Percentiles rank a stretch among this genome's conserved stretches.
These are phyloP conservation scores for Schizophyllum amplum DNA, from an alignment of 1,284 basidiomycete genomes.

Conservation along the genomic window DNA sequence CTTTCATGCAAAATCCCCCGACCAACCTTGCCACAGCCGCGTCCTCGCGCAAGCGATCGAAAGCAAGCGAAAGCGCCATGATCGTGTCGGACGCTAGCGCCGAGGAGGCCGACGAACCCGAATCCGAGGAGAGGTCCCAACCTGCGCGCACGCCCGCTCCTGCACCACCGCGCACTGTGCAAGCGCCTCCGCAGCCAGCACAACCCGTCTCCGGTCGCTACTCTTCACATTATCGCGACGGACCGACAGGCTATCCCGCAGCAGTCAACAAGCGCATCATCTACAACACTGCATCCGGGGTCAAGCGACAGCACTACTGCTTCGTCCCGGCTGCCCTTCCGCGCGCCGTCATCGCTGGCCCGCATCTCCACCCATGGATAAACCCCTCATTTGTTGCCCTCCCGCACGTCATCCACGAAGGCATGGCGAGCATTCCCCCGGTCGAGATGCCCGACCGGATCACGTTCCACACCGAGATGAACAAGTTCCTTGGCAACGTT, in stretches of 20 bases:
- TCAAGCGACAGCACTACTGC: slow-evolving; percentile 1
- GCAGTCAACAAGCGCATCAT: neutral
- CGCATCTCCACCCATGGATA: slow-evolving; percentile 43
- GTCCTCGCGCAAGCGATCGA: too few relatives aligned
- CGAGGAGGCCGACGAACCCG: neutral
- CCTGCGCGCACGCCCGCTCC: neutral
- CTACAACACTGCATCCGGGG: neutral
- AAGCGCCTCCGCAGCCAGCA: neutral
- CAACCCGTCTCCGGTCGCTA: neutral
- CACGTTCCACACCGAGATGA: slow-evolving; percentile 42
- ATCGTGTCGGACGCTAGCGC: neutral
- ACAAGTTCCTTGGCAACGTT: slow-evolving; percentile 42
- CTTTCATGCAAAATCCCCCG: neutral
- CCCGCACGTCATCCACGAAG: slow-evolving; percentile 40
- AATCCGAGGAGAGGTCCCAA: neutral
- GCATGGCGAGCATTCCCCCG: slow-evolving; percentile 39
- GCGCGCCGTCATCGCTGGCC: slow-evolving; percentile 16
- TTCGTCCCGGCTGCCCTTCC: slow-evolving; percentile 21
- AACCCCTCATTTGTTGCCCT: slow-evolving; percentile 51
- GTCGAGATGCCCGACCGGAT: slow-evolving; percentile 53
- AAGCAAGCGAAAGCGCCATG: neutral
- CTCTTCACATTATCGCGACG: neutral
- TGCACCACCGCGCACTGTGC: neutral
- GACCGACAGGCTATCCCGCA: neutral
- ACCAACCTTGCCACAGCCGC: too few relatives aligned